Evolutionary conservation across 2,329 filamentous ascomycete species (phyloP).

Genomic region (Exophiala sp.): DNA sequence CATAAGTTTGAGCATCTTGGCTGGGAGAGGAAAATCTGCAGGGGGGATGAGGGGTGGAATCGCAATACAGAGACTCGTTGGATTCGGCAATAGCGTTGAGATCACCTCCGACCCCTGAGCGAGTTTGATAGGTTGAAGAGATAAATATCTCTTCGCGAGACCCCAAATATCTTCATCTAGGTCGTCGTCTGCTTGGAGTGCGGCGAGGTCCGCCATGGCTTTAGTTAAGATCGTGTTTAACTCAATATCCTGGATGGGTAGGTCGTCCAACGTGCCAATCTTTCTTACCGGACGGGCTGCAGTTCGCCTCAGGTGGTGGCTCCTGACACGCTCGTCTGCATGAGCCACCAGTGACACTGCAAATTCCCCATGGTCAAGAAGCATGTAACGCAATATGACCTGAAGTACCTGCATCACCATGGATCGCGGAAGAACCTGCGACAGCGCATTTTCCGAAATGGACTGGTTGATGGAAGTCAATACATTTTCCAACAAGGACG

Average conservation of each 20-base stretch:
- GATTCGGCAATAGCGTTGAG: slow-evolving; percentile 62
- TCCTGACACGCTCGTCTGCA: slow-evolving; percentile 72
- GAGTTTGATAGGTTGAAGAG: slow-evolving; percentile 53
- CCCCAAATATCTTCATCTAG: slow-evolving; percentile 68
- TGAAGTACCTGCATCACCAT: slow-evolving; percentile 71
- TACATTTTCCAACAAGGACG: slow-evolving; percentile 62
- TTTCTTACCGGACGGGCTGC: slow-evolving; percentile 31
- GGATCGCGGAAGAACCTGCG: slow-evolving; percentile 70
- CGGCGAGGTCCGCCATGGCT: slow-evolving; percentile 74
- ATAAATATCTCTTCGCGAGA: slow-evolving; percentile 69
- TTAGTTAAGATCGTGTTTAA: slow-evolving; percentile 68
- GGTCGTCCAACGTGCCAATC: slow-evolving; percentile 45
- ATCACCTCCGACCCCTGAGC: slow-evolving; percentile 16
- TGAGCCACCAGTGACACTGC: slow-evolving; percentile 78
- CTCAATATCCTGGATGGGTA: slow-evolving; percentile 80
- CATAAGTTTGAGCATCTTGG: slow-evolving; percentile 71
- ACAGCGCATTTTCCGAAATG: slow-evolving; percentile 75
- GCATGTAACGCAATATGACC: slow-evolving; percentile 76
- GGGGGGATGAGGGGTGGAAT: slow-evolving; percentile 68
- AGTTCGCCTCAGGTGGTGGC: slow-evolving; percentile 56
- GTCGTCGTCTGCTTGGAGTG: slow-evolving; percentile 72
- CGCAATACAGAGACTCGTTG: slow-evolving; percentile 63
- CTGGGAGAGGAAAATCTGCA: slow-evolving; percentile 81
- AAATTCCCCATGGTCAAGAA: slow-evolving; percentile 85
- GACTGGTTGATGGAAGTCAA: slow-evolving; percentile 72